A percentile compares a stretch with the other conserved stretches of the same genome.
Evolutionary conservation across 805 yeast genomes (phyloP).

Genomic region (Jamesozyma gamospora): DNA sequence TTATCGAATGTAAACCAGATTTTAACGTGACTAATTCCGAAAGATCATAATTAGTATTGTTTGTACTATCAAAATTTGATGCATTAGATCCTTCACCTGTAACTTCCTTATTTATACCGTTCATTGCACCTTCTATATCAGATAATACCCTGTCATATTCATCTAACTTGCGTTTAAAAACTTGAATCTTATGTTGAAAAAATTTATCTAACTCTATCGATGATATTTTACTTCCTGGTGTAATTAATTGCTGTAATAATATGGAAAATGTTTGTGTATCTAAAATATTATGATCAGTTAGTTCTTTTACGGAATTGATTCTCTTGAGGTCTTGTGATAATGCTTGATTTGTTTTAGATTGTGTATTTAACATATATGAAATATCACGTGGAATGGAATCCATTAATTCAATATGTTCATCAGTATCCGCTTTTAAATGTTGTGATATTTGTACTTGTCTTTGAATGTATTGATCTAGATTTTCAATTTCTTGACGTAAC

Average conservation of each 20-base stretch:
- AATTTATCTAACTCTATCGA: conserved; percentile 48
- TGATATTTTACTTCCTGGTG: conserved; percentile 49
- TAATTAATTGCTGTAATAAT: conserved; percentile 39
- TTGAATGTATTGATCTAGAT: conserved; percentile 61
- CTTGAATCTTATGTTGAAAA: conserved; percentile 35
- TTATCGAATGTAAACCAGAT: conserved; percentile 38
- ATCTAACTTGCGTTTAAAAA: conserved; percentile 35
- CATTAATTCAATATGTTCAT: conserved; percentile 54
- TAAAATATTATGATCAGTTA: conserved; percentile 30
- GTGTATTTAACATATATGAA: conserved; percentile 48
- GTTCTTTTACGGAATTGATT: conserved; percentile 36
- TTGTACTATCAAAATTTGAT: not conserved
- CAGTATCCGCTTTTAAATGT: conserved; percentile 48
- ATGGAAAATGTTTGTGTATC: conserved; percentile 47
- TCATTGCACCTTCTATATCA: conserved; percentile 54
- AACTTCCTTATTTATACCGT: conserved; percentile 46
- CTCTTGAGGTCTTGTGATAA: conserved; percentile 39
- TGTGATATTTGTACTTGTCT: conserved; percentile 66
- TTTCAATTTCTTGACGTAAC: conserved; percentile 58
- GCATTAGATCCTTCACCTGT: conserved; percentile 12
- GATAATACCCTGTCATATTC: conserved; percentile 37
- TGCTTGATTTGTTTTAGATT: conserved; percentile 58
- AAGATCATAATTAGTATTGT: conserved; percentile 3
- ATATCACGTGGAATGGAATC: conserved; percentile 68
- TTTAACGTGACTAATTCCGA: conserved; percentile 18